Conservation (phyloP, 176 grass and related monocot genomes). For the Oryza meyeriana region DNA sequence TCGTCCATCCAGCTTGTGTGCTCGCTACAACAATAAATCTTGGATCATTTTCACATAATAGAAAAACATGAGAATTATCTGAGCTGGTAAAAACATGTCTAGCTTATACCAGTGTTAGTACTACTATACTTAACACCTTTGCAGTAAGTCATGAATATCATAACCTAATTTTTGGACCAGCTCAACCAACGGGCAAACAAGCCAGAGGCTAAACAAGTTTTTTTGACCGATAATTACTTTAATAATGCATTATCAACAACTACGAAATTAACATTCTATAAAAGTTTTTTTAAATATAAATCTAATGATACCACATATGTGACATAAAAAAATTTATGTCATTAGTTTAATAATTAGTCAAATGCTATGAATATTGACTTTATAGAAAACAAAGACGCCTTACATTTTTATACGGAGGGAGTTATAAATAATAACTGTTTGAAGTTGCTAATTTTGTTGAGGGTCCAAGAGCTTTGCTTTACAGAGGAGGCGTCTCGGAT, state of each 20-base stretch:
- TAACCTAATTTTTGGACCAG: neutral
- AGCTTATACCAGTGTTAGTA: neutral
- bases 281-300: too few species aligned
- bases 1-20: neutral
- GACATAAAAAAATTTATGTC: too few species aligned
- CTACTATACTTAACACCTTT: neutral
- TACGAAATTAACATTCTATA: too few species aligned
- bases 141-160: neutral
- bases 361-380: too few species aligned
- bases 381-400: too few species aligned
- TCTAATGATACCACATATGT: too few species aligned
- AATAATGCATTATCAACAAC: too few species aligned
- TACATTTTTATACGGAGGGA: too few species aligned
- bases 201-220: neutral
- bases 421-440: neutral
- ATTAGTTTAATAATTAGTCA: too few species aligned
- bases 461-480: slow-evolving; percentile 27
- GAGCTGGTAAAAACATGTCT: neutral
- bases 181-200: neutral
- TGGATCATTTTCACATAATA: neutral
- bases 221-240: too few species aligned
- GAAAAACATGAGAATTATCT: neutral
- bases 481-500: slow-evolving; percentile 39
- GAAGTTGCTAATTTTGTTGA: neutral
- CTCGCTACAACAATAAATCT: neutral